Conservation (phyloP, 2,329 filamentous ascomycete genomes). For the Diplodia corticola region DNA sequence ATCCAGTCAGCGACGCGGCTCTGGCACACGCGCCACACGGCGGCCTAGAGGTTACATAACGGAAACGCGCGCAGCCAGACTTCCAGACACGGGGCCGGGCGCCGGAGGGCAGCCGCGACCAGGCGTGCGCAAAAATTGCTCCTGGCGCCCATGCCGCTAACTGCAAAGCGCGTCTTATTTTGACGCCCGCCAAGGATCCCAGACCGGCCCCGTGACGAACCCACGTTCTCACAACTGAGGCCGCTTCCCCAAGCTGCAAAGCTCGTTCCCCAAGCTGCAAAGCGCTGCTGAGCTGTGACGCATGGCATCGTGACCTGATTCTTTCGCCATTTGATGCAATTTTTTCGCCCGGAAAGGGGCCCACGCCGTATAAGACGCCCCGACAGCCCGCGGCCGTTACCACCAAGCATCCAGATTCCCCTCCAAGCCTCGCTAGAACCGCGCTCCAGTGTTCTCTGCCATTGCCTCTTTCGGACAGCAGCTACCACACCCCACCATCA, state of each 20-base stretch:
- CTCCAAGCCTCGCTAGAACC: not conserved
- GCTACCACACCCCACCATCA: constrained; percentile 3
- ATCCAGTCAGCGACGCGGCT: constrained; percentile 18
- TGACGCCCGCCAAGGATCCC: constrained; percentile 6
- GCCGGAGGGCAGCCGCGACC: constrained; percentile 15
- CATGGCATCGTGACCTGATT: constrained; percentile 23
- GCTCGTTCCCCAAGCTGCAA: constrained; percentile 24
- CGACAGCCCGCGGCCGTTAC: not conserved
- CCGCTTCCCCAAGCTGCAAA: constrained; percentile 23
- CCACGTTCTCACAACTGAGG: constrained; percentile 1
- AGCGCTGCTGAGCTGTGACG: constrained; percentile 21
- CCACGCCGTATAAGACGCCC: constrained; percentile 17
- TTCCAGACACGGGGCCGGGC: constrained; percentile 8
- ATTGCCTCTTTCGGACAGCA: constrained; percentile 19
- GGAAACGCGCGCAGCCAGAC: constrained; percentile 6
- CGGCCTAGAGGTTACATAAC: constrained; percentile 17
- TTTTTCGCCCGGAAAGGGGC: constrained; percentile 17
- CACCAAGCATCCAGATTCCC: not conserved
- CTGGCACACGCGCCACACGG: constrained; percentile 16
- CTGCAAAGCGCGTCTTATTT: constrained; percentile 40
- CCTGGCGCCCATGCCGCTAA: constrained; percentile 43
- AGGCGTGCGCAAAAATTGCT: constrained; percentile 24
- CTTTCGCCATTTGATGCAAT: constrained; percentile 17
- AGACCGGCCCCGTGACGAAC: constrained; percentile 12
- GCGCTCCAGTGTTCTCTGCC: constrained; percentile 9